Conservation (phyloP, 305 asterid species). For the Fraxinus baroniana region DNA sequence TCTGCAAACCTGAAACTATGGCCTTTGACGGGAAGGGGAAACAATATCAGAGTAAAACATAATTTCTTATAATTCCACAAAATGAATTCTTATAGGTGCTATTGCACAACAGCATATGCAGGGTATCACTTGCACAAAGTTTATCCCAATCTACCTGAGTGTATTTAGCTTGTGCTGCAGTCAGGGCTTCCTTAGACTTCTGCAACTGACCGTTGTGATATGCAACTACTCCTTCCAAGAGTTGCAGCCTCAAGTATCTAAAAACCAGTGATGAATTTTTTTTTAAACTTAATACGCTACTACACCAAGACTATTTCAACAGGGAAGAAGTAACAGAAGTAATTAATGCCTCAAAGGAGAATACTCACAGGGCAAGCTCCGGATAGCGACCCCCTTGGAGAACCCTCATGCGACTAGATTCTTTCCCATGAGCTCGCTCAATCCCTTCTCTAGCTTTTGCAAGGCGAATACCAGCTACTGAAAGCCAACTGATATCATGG, state of each 20-base stretch:
- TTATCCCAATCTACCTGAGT: slow-evolving; percentile 44
- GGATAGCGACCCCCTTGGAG: slow-evolving; percentile 84
- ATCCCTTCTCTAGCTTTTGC: slow-evolving; percentile 83
- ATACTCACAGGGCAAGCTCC: slow-evolving; percentile 80
- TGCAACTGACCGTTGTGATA: slow-evolving; percentile 69
- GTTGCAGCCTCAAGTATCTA: slow-evolving; percentile 86
- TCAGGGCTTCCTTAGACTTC: slow-evolving; percentile 56
- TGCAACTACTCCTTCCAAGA: slow-evolving; percentile 89
- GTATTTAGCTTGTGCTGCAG: slow-evolving; percentile 69
- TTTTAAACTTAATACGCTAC: not conserved
- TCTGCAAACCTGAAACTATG: not conserved
- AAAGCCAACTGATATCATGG: slow-evolving; percentile 83
- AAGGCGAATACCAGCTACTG: slow-evolving; percentile 84
- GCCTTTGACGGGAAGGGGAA: not conserved
- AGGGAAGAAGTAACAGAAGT: slow-evolving; percentile 2
- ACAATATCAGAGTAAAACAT: not conserved
- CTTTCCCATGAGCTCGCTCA: slow-evolving; percentile 92
- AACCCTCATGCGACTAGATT: slow-evolving; percentile 73
- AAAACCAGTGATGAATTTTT: slow-evolving; percentile 14
- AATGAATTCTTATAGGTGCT: not conserved
- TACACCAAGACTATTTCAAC: slow-evolving; percentile 3
- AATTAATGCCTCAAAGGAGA: not conserved
- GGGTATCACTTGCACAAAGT: not conserved
- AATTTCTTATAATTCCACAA: slow-evolving; percentile 9
- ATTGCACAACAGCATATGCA: not conserved